Base-by-base conservation (phyloP, 2,329 filamentous ascomycete species). In the Sporothrix phasma region DNA sequence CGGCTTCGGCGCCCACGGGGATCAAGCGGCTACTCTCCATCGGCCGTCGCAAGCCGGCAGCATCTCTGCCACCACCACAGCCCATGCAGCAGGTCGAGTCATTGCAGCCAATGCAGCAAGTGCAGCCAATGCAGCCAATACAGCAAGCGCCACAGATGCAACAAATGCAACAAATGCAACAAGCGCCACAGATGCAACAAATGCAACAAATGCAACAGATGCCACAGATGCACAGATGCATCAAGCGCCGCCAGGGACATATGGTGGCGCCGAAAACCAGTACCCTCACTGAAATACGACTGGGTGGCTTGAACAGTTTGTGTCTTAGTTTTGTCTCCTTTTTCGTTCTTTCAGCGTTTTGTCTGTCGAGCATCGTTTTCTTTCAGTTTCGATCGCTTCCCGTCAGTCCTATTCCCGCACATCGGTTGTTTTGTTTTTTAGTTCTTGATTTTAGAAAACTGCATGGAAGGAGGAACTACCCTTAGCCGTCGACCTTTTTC, bases 21-120 rank as follows among this genome's bases (percentile, higher is more conserved):
- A 74, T 82, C 63, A 79, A 78, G 73, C 75, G 77, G 65, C 69
- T 81, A 43, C 68, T 81, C 24, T 81, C 79, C 68, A 71, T 80
- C 66, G 74, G 73, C 66, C 77, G 74, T 69, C 77, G 59, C 13
- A 68, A 66, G 63, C 60, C 67, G 37, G 22, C 53, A n/a, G n/a
- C 26, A 15, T 10, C 46, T 0, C 19, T 39, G 45, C 46, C 45
- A 3, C 26, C n/a, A 5, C 26, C 29, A 2, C 43, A 34, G 58
- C 22, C 17, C 5, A 37, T 54, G 49, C 49, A 54, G 49, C 45
- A 47, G 22, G 31, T 19, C 6, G 41, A 43, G 41, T 17, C 41
- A 19, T n/a, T 34, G 26, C 47, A 51, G 26, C 51, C 26, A 1
- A 31, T 31, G 47, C 47, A 34, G 17, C 51, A 37, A 6, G 11